Evolutionary conservation across 805 yeast genomes (phyloP).

Genomic region (Metschnikowia koreensis): DNA sequence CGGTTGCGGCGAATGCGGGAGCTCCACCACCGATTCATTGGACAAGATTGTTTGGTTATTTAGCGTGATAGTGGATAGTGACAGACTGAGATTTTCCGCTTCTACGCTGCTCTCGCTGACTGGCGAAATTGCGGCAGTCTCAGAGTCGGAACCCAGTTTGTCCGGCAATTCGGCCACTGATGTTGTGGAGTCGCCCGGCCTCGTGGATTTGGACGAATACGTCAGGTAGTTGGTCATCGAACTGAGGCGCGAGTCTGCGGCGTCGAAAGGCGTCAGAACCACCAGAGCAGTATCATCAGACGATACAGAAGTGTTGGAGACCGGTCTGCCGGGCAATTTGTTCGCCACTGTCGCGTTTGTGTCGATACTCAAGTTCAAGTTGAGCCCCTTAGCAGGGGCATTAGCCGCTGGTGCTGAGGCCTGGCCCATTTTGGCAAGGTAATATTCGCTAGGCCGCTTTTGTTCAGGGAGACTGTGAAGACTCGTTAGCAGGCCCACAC

Average conservation of each 20-base stretch:
- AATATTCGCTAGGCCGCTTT: slow-evolving; percentile 43
- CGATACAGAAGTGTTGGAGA: slow-evolving; percentile 32
- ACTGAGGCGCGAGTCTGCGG: slow-evolving; percentile 37
- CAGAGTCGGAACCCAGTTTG: not conserved
- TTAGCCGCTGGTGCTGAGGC: slow-evolving; percentile 10
- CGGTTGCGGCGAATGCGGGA: slow-evolving; percentile 2
- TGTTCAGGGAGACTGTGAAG: slow-evolving; percentile 20
- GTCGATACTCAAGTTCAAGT: not conserved
- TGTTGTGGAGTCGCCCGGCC: slow-evolving; percentile 1
- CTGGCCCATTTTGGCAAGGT: slow-evolving; percentile 29
- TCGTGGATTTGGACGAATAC: slow-evolving; percentile 13
- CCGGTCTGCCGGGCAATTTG: slow-evolving; percentile 22
- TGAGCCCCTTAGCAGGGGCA: not conserved
- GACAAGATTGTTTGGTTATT: slow-evolving; percentile 5
- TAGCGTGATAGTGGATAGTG: slow-evolving; percentile 23
- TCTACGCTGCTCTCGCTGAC: not conserved
- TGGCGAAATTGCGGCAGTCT: not conserved
- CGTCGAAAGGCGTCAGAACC: slow-evolving; percentile 32
- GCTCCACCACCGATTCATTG: not conserved
- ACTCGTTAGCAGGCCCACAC: slow-evolving; percentile 30
- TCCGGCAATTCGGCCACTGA: not conserved
- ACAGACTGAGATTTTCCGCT: slow-evolving; percentile 13
- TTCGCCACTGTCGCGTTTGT: not conserved
- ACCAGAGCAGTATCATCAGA: slow-evolving; percentile 38
- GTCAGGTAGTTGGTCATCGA: slow-evolving; percentile 33